These are phyloP conservation scores for Marasmius fiardii DNA, from an alignment of 1,284 basidiomycete species.

Conservation along the genomic window DNA sequence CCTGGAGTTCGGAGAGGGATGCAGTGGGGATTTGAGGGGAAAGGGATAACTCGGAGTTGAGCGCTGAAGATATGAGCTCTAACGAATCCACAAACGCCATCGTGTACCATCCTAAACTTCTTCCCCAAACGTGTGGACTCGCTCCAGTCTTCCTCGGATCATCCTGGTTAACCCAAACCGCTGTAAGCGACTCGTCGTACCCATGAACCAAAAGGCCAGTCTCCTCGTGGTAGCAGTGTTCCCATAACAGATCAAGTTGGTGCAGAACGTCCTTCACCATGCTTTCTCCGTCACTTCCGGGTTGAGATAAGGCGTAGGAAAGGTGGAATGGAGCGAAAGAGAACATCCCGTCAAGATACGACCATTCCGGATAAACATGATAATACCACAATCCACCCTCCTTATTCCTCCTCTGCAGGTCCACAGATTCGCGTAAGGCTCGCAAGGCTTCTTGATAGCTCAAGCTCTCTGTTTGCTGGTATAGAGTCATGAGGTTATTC, in stretches of 20 bases:
- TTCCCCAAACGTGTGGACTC: slow-evolving; percentile 7
- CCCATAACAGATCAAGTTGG: slow-evolving; percentile 3
- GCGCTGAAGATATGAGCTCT: background rate
- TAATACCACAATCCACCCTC: slow-evolving; percentile 12
- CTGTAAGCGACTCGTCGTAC: slow-evolving; percentile 5
- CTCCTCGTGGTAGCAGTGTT: slow-evolving; percentile 1
- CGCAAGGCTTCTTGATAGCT: slow-evolving; percentile 2
- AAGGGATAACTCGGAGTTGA: background rate
- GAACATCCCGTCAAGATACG: slow-evolving; percentile 13
- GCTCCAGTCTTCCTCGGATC: background rate
- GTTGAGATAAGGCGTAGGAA: background rate
- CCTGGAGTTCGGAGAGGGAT: background rate
- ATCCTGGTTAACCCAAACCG: slow-evolving; percentile 1
- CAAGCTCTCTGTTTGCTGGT: background rate
- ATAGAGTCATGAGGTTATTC: slow-evolving; percentile 10
- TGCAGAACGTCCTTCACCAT: background rate
- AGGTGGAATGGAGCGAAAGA: slow-evolving; percentile 9
- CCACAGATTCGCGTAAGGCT: slow-evolving; percentile 6
- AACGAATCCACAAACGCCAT: slow-evolving; percentile 5
- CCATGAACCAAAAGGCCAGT: slow-evolving; percentile 5
- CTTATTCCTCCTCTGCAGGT: slow-evolving; percentile 1
- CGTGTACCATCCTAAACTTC: slow-evolving; percentile 3
- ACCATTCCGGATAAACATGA: slow-evolving; percentile 8
- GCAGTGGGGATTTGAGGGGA: background rate
- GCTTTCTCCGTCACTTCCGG: background rate